Percentiles rank a stretch among this genome's conserved stretches.
These are phyloP conservation scores for Schrenkiella parvula DNA, from an alignment of 345 rosid species.

Conservation along the genomic window DNA sequence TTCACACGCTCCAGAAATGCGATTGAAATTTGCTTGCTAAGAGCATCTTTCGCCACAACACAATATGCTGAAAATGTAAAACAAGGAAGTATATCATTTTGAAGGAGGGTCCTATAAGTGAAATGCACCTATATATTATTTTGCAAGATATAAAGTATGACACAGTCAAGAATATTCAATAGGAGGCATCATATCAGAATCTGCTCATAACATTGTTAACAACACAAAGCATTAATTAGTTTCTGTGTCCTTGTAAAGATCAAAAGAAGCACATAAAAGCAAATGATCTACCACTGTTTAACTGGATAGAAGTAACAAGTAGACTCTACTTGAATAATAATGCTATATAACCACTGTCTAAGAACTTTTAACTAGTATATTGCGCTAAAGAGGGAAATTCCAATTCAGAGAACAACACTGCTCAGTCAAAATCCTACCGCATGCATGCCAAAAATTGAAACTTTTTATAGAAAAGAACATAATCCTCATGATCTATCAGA, in stretches of 20 bases:
- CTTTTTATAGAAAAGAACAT: neutral
- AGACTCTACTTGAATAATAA: neutral
- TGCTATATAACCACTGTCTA: neutral
- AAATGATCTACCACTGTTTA: neutral
- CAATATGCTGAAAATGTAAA: conserved; percentile 64
- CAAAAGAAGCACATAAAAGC: neutral
- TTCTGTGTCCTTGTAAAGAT: neutral
- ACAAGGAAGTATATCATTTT: conserved; percentile 17
- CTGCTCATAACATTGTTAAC: neutral
- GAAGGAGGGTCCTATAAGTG: neutral
- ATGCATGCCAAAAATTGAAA: neutral
- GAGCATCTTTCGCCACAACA: conserved; percentile 91
- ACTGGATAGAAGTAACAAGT: neutral
- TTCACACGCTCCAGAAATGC: conserved; percentile 89
- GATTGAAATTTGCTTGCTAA: conserved; percentile 87
- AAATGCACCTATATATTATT: neutral
- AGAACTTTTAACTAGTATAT: neutral
- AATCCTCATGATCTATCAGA: neutral
- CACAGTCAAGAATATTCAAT: neutral
- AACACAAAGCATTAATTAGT: neutral
- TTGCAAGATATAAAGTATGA: neutral
- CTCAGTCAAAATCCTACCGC: neutral
- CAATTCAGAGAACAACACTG: neutral
- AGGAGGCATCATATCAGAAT: neutral
- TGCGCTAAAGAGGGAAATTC: neutral